Percentiles rank a stretch among this genome's conserved stretches.
Conservation (phyloP, 129 eudicot species). For the Flaveria robusta region DNA sequence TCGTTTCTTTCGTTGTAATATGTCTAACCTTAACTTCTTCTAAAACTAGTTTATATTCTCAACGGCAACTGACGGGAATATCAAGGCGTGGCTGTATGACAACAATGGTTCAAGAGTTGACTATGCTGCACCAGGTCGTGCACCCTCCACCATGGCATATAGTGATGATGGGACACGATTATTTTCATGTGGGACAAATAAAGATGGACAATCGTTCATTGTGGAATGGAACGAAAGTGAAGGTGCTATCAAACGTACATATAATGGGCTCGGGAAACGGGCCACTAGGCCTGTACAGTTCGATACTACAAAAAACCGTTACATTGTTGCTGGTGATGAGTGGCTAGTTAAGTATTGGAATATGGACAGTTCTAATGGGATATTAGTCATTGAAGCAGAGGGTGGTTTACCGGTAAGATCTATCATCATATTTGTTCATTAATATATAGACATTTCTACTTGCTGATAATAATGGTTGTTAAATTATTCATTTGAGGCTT, state of each 20-base stretch:
- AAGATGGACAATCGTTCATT: conserved; percentile 71
- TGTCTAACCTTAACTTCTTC: not conserved
- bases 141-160: conserved; percentile 67
- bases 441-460: not conserved
- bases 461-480: conserved; percentile 14
- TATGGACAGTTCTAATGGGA: conserved; percentile 62
- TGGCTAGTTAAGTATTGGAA: conserved; percentile 71
- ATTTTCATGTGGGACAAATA: conserved; percentile 85
- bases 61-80: conserved; percentile 68
- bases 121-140: conserved; percentile 76
- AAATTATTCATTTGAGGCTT: conserved; percentile 46
- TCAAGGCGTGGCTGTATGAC: conserved; percentile 79
- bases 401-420: conserved; percentile 70
- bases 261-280: conserved; percentile 73
- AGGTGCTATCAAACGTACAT: conserved; percentile 70
- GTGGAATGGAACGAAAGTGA: conserved; percentile 95
- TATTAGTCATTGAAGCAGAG: conserved; percentile 62
- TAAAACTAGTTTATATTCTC: conserved; percentile 61
- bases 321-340: conserved; percentile 85
- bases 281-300: conserved; percentile 70
- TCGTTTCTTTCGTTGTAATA: not conserved
- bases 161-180: conserved; percentile 78
- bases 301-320: conserved; percentile 68
- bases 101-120: conserved; percentile 65
- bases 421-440: conserved; percentile 13